These are phyloP conservation scores for Pezicula carpinea DNA, from an alignment of 2,329 filamentous ascomycete species.

Conservation along the genomic window DNA sequence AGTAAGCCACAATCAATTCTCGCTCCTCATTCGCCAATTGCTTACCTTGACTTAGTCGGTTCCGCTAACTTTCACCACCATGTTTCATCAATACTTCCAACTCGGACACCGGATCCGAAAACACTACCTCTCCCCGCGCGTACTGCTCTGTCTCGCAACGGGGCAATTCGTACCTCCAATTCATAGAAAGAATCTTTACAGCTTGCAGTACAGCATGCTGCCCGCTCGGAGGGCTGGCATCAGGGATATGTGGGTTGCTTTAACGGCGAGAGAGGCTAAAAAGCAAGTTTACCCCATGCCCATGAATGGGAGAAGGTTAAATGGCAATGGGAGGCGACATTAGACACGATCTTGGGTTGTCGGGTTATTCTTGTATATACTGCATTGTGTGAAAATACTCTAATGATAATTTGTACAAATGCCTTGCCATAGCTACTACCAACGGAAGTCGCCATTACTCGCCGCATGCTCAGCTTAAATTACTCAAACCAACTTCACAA, in stretches of 20 bases:
- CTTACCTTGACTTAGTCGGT: conserved; percentile 59
- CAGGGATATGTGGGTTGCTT: conserved; percentile 70
- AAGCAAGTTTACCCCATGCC: conserved; percentile 7
- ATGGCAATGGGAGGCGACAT: conserved; percentile 16
- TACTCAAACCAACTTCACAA: too few relatives aligned
- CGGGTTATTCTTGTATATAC: conserved; percentile 16
- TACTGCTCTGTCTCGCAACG: conserved; percentile 81
- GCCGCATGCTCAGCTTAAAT: too few relatives aligned
- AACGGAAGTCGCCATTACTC: too few relatives aligned
- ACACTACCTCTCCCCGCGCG: conserved; percentile 87
- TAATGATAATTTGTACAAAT: background rate
- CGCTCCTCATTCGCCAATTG: background rate
- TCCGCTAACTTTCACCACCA: conserved; percentile 82
- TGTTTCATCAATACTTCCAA: conserved; percentile 97
- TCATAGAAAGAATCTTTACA: conserved; percentile 90
- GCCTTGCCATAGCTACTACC: too few relatives aligned
- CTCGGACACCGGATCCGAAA: conserved; percentile 88
- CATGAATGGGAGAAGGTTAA: conserved; percentile 16
- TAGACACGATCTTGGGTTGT: conserved; percentile 5
- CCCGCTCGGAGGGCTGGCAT: conserved; percentile 77
- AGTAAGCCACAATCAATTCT: conserved; percentile 42
- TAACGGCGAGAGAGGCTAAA: conserved; percentile 19
- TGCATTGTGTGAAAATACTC: background rate
- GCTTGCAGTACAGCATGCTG: conserved; percentile 96
- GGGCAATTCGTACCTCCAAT: conserved; percentile 94